A percentile compares a stretch with the other conserved stretches of the same genome.
Evolutionary conservation across 257 asterid genomes (phyloP).

Genomic region (Linderniella brevidens): DNA sequence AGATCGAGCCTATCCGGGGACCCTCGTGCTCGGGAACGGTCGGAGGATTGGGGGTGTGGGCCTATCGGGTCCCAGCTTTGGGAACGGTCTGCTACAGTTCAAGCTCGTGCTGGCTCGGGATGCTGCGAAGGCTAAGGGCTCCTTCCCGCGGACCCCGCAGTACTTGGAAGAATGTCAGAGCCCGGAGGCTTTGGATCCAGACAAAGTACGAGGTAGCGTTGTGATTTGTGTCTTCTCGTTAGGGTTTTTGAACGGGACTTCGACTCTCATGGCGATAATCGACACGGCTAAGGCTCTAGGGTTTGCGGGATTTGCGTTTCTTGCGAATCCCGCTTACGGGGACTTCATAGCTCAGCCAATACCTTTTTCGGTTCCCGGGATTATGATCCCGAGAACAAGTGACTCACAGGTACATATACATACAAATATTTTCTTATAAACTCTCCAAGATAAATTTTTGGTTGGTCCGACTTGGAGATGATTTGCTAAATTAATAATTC

Average conservation of each 20-base stretch:
- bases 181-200: slow-evolving; percentile 60
- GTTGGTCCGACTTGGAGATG: too few relatives aligned
- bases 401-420: slow-evolving; percentile 50
- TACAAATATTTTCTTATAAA: too few relatives aligned
- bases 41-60: slow-evolving; percentile 52
- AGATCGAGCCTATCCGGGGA: slow-evolving; percentile 66
- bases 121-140: slow-evolving; percentile 31
- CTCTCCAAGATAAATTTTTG: too few relatives aligned
- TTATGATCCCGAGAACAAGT: slow-evolving; percentile 48
- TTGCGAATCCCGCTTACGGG: slow-evolving; percentile 64
- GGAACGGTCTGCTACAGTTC: slow-evolving; percentile 36
- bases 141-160: slow-evolving; percentile 33
- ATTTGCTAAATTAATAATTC: slow-evolving; percentile 3
- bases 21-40: slow-evolving; percentile 66
- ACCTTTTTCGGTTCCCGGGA: slow-evolving; percentile 70
- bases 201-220: slow-evolving; percentile 38
- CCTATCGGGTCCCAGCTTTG: slow-evolving; percentile 65
- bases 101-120: slow-evolving; percentile 65
- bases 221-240: slow-evolving; percentile 75
- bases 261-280: slow-evolving; percentile 40
- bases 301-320: slow-evolving; percentile 57
- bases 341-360: slow-evolving; percentile 85
- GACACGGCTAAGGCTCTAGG: slow-evolving; percentile 45
- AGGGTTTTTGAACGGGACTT: slow-evolving; percentile 60
- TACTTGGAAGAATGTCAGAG: slow-evolving; percentile 65